A percentile compares a stretch with the other conserved stretches of the same genome.
phyloP scores from a whole-genome alignment of 257 asterid species.

The Solanum stenotomum region DNA sequence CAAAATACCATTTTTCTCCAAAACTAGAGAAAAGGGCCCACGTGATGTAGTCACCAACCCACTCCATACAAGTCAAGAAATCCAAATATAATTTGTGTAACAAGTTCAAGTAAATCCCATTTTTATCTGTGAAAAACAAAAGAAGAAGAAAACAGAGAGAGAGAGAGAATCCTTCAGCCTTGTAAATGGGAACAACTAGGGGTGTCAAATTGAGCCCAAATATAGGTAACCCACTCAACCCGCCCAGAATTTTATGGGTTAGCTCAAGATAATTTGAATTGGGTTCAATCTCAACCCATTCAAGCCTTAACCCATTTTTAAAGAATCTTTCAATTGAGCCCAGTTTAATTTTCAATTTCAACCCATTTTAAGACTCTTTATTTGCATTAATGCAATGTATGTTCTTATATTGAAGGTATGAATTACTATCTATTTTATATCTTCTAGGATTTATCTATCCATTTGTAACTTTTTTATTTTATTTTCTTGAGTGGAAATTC shows the following conservation, averaged over 20 bases:
- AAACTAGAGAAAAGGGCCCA: background rate
- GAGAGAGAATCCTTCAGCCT: background rate
- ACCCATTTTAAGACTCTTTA: too few species aligned
- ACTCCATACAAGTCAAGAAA: background rate
- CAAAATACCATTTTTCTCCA: background rate
- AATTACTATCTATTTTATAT: too few species aligned
- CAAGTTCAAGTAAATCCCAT: background rate
- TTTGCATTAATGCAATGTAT: background rate
- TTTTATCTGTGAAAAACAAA: background rate
- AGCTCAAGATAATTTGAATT: background rate
- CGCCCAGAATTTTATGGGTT: background rate
- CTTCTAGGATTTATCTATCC: background rate
- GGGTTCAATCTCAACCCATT: background rate
- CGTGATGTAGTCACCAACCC: background rate
- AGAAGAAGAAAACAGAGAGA: background rate
- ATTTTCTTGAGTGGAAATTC: background rate
- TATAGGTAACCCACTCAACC: background rate
- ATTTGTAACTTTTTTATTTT: background rate
- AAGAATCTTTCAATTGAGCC: background rate
- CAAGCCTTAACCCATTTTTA: background rate
- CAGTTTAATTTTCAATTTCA: background rate
- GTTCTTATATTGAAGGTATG: background rate
- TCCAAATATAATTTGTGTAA: background rate
- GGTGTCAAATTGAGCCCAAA: background rate
- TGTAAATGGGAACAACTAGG: background rate